A percentile compares a stretch with the other conserved stretches of the same genome.
Evolutionary conservation across 2,329 filamentous ascomycete species (phyloP).

Genomic region (Acrodontium crateriforme): DNA sequence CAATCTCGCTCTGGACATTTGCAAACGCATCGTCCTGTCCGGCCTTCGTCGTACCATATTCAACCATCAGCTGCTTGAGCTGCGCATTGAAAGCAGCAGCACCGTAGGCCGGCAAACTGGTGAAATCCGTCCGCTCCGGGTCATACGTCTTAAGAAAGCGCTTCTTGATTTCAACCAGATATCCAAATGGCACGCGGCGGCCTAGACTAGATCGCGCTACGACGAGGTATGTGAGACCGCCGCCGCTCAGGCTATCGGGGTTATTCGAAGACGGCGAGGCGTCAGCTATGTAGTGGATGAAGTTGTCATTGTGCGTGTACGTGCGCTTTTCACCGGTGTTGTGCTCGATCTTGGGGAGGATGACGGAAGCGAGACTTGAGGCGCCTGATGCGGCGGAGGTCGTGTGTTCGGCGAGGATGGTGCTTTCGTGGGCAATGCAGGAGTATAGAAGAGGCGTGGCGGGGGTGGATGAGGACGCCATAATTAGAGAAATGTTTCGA

Average conservation of each 20-base stretch:
- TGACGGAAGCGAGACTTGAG: slow-evolving; percentile 76
- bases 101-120: slow-evolving; percentile 73
- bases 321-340: slow-evolving; percentile 71
- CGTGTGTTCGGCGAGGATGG: slow-evolving; percentile 87
- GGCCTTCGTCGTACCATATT: slow-evolving; percentile 66
- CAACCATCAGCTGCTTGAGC: slow-evolving; percentile 64
- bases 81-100: slow-evolving; percentile 74
- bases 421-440: slow-evolving; percentile 87
- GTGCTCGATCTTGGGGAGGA: slow-evolving; percentile 91
- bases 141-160: slow-evolving; percentile 66
- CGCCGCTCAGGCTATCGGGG: slow-evolving; percentile 31
- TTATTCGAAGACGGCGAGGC: slow-evolving; percentile 28
- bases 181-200: slow-evolving; percentile 83
- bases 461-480: slow-evolving; percentile 23
- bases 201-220: slow-evolving; percentile 70
- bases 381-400: slow-evolving; percentile 70
- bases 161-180: slow-evolving; percentile 78
- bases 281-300: slow-evolving; percentile 92
- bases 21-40: slow-evolving; percentile 68
- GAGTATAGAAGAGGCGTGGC: slow-evolving; percentile 35
- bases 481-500: too few relatives aligned
- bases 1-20: slow-evolving; percentile 78
- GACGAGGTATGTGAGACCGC: slow-evolving; percentile 82
- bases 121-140: slow-evolving; percentile 55
- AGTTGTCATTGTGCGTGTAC: slow-evolving; percentile 69